These are phyloP conservation scores for Penicillium goetzii DNA, from an alignment of 495 filamentous ascomycete genomes.

Conservation along the genomic window DNA sequence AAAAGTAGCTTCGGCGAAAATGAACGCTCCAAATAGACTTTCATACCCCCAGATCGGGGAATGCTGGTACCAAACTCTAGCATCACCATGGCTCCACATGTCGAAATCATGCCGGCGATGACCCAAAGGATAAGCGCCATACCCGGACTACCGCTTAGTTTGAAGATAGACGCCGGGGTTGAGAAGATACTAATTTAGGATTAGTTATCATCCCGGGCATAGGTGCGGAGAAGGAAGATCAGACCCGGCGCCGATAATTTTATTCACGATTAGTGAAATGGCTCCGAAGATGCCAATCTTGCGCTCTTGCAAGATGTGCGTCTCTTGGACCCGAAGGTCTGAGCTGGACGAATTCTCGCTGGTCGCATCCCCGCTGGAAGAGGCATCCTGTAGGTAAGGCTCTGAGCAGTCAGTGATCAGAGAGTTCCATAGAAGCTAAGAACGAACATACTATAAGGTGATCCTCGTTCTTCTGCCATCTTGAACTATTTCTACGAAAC, in stretches of 20 bases:
- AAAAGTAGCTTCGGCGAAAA: slow-evolving; percentile 61
- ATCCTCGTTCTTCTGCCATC: slow-evolving; percentile 13
- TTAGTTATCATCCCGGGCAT: slow-evolving; percentile 5
- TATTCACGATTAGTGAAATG: slow-evolving; percentile 34
- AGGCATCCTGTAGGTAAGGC: background rate
- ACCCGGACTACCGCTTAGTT: slow-evolving; percentile 65
- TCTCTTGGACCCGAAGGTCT: slow-evolving; percentile 18
- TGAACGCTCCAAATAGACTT: slow-evolving; percentile 67
- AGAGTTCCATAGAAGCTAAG: background rate
- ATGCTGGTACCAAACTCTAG: slow-evolving; percentile 71
- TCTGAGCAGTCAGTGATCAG: slow-evolving; percentile 6
- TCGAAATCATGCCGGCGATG: slow-evolving; percentile 58
- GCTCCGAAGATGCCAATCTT: slow-evolving; percentile 32
- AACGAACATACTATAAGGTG: background rate
- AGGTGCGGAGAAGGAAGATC: background rate
- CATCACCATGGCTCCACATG: slow-evolving; percentile 59
- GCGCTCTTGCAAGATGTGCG: slow-evolving; percentile 32
- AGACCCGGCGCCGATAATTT: slow-evolving; percentile 35
- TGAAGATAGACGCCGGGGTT: slow-evolving; percentile 63
- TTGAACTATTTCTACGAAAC: background rate
- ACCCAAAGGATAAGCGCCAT: slow-evolving; percentile 65
- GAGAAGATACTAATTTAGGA: slow-evolving; percentile 61
- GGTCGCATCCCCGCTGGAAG: background rate
- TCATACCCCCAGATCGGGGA: slow-evolving; percentile 66
- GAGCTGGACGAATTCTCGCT: slow-evolving; percentile 18